These are phyloP conservation scores for Sclerotinia trifoliorum DNA, from an alignment of 2,329 filamentous ascomycete genomes.

Conservation along the genomic window DNA sequence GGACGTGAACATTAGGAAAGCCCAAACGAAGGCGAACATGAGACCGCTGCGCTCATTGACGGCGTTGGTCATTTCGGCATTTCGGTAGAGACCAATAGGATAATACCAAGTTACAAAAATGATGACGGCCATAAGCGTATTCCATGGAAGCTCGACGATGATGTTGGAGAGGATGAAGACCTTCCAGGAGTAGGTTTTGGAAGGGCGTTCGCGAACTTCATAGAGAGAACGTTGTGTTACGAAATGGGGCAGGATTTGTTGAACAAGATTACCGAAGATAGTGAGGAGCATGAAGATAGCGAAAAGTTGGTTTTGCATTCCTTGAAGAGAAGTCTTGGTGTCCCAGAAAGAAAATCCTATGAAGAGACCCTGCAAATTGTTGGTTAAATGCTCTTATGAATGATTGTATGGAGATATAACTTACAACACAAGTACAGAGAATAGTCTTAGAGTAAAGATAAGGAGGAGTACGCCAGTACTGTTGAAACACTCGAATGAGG, in stretches of 20 bases:
- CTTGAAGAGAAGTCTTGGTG: slow-evolving; percentile 55
- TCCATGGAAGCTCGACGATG: slow-evolving; percentile 83
- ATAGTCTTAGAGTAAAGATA: slow-evolving; percentile 47
- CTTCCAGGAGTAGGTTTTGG: slow-evolving; percentile 76
- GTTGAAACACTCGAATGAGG: slow-evolving; percentile 58
- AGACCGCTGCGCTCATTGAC: slow-evolving; percentile 69
- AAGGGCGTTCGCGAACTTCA: slow-evolving; percentile 67
- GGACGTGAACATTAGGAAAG: slow-evolving; percentile 76
- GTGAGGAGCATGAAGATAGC: slow-evolving; percentile 75
- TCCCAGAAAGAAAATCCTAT: slow-evolving; percentile 73
- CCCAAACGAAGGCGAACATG: slow-evolving; percentile 74
- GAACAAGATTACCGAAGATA: slow-evolving; percentile 70
- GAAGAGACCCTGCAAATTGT: slow-evolving; percentile 50
- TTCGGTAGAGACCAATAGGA: slow-evolving; percentile 68
- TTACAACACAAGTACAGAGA: slow-evolving; percentile 32
- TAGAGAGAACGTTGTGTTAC: slow-evolving; percentile 55
- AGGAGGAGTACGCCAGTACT: slow-evolving; percentile 65
- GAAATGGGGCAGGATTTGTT: slow-evolving; percentile 75
- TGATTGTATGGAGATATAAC: neutral
- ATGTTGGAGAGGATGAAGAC: slow-evolving; percentile 71
- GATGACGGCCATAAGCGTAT: slow-evolving; percentile 67
- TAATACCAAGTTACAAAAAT: slow-evolving; percentile 86
- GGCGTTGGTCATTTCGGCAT: slow-evolving; percentile 61
- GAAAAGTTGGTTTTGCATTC: slow-evolving; percentile 72
- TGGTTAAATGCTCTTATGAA: neutral